phyloP scores from a whole-genome alignment of 805 yeast species.

The Candida ascalaphidarum region DNA sequence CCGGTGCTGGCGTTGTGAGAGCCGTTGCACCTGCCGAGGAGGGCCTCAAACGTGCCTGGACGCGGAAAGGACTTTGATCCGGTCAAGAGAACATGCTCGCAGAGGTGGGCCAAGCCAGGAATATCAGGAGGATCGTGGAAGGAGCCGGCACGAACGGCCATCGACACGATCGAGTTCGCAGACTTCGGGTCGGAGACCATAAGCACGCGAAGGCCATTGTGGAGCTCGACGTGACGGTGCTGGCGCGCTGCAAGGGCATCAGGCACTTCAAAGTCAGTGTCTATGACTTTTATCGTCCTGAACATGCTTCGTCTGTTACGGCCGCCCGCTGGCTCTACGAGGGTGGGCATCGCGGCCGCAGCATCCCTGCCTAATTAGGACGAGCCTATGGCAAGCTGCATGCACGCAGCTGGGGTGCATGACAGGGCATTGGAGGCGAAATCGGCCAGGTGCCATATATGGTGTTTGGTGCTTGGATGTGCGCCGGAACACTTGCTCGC shows the following conservation, averaged over 20 bases:
- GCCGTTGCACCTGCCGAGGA: constrained; percentile 45
- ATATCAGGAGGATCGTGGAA: constrained; percentile 63
- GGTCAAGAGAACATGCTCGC: constrained; percentile 18
- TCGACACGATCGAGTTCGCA: constrained; percentile 33
- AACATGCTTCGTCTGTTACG: too few species aligned
- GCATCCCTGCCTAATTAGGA: too few species aligned
- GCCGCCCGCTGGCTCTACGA: too few species aligned
- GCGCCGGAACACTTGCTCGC: too few species aligned
- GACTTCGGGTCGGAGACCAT: constrained; percentile 41
- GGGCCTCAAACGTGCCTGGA: constrained; percentile 36
- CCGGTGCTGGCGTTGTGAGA: constrained; percentile 59
- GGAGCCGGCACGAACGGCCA: constrained; percentile 76
- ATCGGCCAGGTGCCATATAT: too few species aligned
- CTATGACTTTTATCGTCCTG: too few species aligned
- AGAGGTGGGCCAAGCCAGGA: constrained; percentile 80
- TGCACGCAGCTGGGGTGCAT: too few species aligned
- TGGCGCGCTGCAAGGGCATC: too few species aligned
- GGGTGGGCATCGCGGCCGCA: too few species aligned
- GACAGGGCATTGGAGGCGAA: too few species aligned
- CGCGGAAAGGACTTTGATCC: constrained; percentile 50
- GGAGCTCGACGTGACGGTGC: constrained; percentile 40
- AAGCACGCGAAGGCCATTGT: constrained; percentile 62
- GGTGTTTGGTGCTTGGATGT: too few species aligned
- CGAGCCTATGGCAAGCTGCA: too few species aligned
- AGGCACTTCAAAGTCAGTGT: neutral